A percentile compares a stretch with the other conserved stretches of the same genome.
phyloP scores from a whole-genome alignment of 2,329 filamentous ascomycete genomes.

The Stemphylium beticola region DNA sequence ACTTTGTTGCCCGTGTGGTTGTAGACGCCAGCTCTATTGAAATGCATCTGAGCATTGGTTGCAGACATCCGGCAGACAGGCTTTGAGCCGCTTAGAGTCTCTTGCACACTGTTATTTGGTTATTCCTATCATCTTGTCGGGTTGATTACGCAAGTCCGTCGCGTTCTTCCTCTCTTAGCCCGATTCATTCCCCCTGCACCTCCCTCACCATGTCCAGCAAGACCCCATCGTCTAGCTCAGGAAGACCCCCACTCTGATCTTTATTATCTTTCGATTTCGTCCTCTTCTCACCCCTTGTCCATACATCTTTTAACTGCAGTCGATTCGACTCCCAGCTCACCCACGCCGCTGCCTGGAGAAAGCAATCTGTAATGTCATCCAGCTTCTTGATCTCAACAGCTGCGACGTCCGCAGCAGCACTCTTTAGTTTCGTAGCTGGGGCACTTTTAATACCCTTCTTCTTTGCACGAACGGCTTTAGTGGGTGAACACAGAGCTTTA shows the following conservation, averaged over 20 bases:
- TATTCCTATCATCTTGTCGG: too few relatives aligned
- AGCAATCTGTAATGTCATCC: constrained; percentile 81
- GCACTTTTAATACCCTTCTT: neutral
- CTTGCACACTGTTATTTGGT: too few relatives aligned
- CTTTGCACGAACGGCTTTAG: constrained; percentile 9
- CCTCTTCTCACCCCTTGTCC: neutral
- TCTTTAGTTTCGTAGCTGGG: neutral
- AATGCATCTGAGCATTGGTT: too few relatives aligned
- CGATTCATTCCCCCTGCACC: neutral
- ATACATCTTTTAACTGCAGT: constrained; percentile 18
- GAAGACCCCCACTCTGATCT: neutral
- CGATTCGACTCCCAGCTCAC: constrained; percentile 73
- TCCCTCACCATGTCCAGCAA: constrained; percentile 18
- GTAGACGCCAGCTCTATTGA: too few relatives aligned
- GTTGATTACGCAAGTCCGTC: too few relatives aligned
- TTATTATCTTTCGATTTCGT: neutral
- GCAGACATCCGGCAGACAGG: too few relatives aligned
- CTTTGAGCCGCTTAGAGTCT: too few relatives aligned
- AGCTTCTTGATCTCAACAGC: constrained; percentile 60
- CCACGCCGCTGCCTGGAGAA: constrained; percentile 80
- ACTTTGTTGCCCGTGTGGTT: too few relatives aligned
- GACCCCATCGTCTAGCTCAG: neutral
- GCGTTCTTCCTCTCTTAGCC: neutral
- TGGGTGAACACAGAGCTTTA: constrained; percentile 14
- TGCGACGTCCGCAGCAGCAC: neutral